Evolutionary conservation across 192 early-diverging fungal genomes (phyloP), one percentile per base, ranked within the genome.

Genomic region (Umbelopsis isabellina): DNA sequence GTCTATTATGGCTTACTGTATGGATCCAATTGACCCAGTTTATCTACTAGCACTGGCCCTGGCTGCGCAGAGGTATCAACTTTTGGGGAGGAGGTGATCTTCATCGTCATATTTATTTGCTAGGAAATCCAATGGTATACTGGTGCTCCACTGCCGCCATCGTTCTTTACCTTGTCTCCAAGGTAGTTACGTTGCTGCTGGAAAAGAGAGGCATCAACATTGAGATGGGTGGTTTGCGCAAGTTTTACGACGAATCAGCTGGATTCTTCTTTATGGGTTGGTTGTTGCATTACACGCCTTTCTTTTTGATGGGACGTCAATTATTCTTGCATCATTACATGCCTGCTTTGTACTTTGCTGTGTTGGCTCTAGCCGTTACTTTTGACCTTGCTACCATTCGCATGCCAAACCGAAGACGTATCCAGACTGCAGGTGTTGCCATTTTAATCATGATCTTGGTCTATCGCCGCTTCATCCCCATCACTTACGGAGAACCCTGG

Each of bases 261-360:
- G 88, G 89, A 45, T 90, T 97, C 66, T 84, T 92, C 49, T 86
- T 92, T 37, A 58, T 90, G n/a, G 95, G 91, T 8, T 98, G 95
- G 95, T 77, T 79, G 22, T 79, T 93, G 46, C 97, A 98, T 79
- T 97, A 93, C 73, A 70, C 91, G 8, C 97, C 97, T 18, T 98
- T 98, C 82, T 96, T 92, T 81, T 74, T 97, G 23, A 97, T 98
- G 95, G 85, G 85, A 12, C 93, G 95, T 53, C 95, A 97, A 79
- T 80, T 96, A 46, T 96, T 98, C 77, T 83, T 97, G 65, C 97
- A 98, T 73, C 97, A 98, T 75, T 98, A 98, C 77, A 88, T 97
- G 47, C 97, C 97, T 6, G 90, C 95, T 15, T 85, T 99, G n/a
- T 99, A 96, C 81, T 92, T 95, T 76, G 84, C 90, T 9, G 87